Evolutionary conservation across 2,329 filamentous ascomycete species (phyloP), one percentile per base, ranked within the genome.

Genomic region (Phyllosticta citrichinensis): DNA sequence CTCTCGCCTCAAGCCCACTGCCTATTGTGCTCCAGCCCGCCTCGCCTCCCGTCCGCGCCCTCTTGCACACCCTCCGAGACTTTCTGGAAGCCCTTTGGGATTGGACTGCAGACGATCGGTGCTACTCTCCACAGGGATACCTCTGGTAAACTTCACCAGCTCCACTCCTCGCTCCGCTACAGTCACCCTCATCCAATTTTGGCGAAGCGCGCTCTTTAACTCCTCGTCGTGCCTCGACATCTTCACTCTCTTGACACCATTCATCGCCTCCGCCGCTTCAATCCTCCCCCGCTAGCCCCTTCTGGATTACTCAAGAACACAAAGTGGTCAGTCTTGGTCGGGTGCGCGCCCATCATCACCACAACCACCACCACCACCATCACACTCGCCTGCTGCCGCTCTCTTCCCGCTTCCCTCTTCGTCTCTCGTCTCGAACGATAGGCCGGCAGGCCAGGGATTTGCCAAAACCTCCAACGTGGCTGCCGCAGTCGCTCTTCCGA

Each of bases 401-500:
- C 66, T 68, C 73, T 60, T 73, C 73, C 33, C 33, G 58, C 65
- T 75, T 54, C 70, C 71, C 65, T 74, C 71, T 66, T 73, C 75
- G 61, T 73, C 76, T 62, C 56, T 62, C 52, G 27, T 52, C 60
- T 52, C 40, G 56, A 58, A 56, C 64, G 74, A 75, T 68, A 73
- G 75, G 68, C 75, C 75, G 69, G 68, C 68, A 67, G 70, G 70
- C 70, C 74, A 71, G 69, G 69, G 65, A 68, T 69, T 68, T 70
- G 59, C 72, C 73, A 71, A 73, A 79, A 76, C 76, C 75, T 79
- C 73, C 78, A 84, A 78, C 76, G 81, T 86, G 83, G 83, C 83
- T 78, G 79, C 83, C 71, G 80, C 83, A 68, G 81, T 83, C 70
- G 78, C 82, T 68, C 81, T 80, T 68, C 79, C 81, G 71, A 76